Evolutionary conservation across 129 eudicot genomes (phyloP), one percentile per base, ranked within the genome.

Genomic region (Apium graveolens): DNA sequence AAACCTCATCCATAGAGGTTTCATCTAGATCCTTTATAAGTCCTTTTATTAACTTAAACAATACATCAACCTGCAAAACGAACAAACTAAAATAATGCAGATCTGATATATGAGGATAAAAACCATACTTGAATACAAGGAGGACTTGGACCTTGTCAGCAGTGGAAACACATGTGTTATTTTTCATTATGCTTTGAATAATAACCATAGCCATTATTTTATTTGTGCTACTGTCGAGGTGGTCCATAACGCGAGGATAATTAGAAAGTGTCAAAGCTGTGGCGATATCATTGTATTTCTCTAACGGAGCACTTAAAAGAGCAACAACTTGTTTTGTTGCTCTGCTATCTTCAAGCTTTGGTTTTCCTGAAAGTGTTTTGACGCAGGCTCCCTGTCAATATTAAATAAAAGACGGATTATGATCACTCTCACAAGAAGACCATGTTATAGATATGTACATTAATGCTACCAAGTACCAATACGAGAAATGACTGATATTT

Each of bases 301-400:
- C 97, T 78, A 96, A 76, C 51, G 99, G 99, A 76, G 99, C 99
- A 78, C 97, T 96, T 85, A 96, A 86, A 82, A 96, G 99, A 11
- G 99, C 94, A 78, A 96, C 97, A 78, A 96, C 96, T 85, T 96
- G 99, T 85, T 96, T 96, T 70, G 99, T 96, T 78, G 97, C 97
- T 85, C 82, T 90, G 86, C 89, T 96, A 80, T 92, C 97, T 89
- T 92, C 95, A 86, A 92, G 93, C 83, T 90, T 96, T 66, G 96
- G 89, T 80, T 85, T 89, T 73, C 97, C 92, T 32, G 97, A 87
- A 73, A 96, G 89, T 75, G 79, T 96, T 88, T 88, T 86, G 74
- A 96, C 94, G 79, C 99, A 96, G 39, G 94, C 94, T 78, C 99
- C 99, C 99, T 96, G 83, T 79, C 70, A 81, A 32, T 20, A 46